Base-by-base conservation (phyloP, 176 grass and related monocot genomes). In the Rhynchospora breviuscula region DNA sequence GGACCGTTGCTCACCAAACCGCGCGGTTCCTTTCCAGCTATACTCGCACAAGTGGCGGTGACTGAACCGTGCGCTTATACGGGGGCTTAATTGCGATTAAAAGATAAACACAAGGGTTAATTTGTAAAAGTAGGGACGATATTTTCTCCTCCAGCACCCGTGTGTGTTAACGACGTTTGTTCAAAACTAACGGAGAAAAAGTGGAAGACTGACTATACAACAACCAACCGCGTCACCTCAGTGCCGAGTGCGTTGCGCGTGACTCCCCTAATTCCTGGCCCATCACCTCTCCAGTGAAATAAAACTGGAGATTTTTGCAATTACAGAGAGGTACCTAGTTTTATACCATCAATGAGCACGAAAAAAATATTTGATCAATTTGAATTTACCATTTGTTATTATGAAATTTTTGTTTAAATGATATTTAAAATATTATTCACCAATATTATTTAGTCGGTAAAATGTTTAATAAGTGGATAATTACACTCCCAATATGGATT, bases 191-290 rank as follows among this genome's bases (percentile, higher is more conserved):
- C 63, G 80, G 47, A 40, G 15, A 33, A 18, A 48, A 10, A 53
- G 86, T 90, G 91, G 91, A 94, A 89, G 35, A 33, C 79, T 85
- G 85, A 93, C 87, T 89, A 84, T 80, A 86, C 90, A 91, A 83
- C 84, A 59, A 69, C 23, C 1, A 65, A 9, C 0, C 70, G 59
- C 9, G n/a, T 6, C 66, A 84, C 58, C 68, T 76, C 43, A 35
- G 51, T 78, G 1, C 10, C 18, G n/a, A 67, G 63, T 67, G 80
- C 43, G 21, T 49, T 82, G 80, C 80, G 80, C 80, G 59, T 82
- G 80, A 82, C 80, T 51, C 63, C 62, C 60, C 80, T 82, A 82
- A 82, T 56, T 66, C 60, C 23, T 46, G 63, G 18, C 17, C 2
- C 17, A 8, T 25, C 80, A 5, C 43, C 43, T 82, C 80, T 82